These are phyloP conservation scores for Diaporthe amygdali DNA, from an alignment of 2,329 filamentous ascomycete species.

Conservation along the genomic window DNA sequence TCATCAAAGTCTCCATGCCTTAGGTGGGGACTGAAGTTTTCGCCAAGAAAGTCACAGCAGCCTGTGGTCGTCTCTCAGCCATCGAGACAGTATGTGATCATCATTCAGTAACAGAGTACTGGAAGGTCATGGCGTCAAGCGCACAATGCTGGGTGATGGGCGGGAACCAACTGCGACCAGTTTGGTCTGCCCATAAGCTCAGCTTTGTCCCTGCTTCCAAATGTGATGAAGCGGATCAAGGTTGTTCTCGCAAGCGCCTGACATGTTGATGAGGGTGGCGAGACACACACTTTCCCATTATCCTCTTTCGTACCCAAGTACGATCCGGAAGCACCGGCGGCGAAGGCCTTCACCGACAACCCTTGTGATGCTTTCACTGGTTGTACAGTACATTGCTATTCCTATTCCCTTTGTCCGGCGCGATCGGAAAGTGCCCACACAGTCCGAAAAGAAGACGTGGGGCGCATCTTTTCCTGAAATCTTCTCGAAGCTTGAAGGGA, in stretches of 20 bases:
- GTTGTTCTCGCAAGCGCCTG: not conserved
- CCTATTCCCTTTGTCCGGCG: constrained; percentile 2
- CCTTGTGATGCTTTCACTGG: not conserved
- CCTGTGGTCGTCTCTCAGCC: constrained; percentile 2
- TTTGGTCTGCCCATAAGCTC: not conserved
- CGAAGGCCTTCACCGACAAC: not conserved
- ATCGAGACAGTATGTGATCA: not conserved
- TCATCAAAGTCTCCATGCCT: constrained; percentile 6
- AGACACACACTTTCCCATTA: not conserved
- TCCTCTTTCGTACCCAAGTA: not conserved
- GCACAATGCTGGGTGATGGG: not conserved
- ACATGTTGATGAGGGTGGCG: not conserved
- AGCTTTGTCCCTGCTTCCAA: not conserved
- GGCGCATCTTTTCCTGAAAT: constrained; percentile 22
- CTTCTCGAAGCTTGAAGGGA: constrained; percentile 26
- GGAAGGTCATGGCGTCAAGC: constrained; percentile 8
- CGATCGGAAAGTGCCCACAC: constrained; percentile 23
- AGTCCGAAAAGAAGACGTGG: constrained; percentile 20
- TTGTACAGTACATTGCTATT: not conserved
- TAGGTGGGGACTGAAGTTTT: constrained; percentile 1
- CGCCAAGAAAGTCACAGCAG: constrained; percentile 14
- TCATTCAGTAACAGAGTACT: not conserved
- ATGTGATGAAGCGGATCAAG: not conserved
- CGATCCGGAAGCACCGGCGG: constrained; percentile 1
- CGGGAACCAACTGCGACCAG: not conserved